Percentiles rank a stretch among this genome's conserved stretches.
These are phyloP conservation scores for Aegilops speltoides DNA, from an alignment of 176 grass and related monocot species.

Conservation along the genomic window DNA sequence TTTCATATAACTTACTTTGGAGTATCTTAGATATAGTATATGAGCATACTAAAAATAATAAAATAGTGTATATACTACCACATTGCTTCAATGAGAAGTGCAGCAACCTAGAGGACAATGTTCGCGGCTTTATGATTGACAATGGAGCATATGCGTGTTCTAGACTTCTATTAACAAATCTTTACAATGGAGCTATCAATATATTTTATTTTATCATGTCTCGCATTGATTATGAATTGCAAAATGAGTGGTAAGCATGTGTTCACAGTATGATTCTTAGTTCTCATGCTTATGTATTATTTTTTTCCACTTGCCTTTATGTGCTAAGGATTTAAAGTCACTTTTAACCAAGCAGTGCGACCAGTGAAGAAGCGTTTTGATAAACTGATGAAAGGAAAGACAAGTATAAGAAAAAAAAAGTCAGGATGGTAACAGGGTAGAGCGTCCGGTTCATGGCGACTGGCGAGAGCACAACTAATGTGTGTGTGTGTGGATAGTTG, in stretches of 20 bases:
- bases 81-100: constrained; percentile 28
- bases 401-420: constrained; percentile 37
- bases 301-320: constrained; percentile 25
- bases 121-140: constrained; percentile 72
- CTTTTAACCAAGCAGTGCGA: too few species aligned
- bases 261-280: not conserved
- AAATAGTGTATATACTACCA: too few species aligned
- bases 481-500: constrained; percentile 36
- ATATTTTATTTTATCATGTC: not conserved
- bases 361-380: too few species aligned
- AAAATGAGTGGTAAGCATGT: not conserved
- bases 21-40: too few species aligned
- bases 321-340: constrained; percentile 91
- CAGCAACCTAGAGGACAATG: constrained; percentile 78
- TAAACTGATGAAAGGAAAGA: too few species aligned
- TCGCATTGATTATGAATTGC: not conserved
- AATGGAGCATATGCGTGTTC: constrained; percentile 83
- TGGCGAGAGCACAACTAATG: constrained; percentile 62
- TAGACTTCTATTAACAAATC: constrained; percentile 26
- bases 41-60: too few species aligned
- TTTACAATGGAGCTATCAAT: not conserved
- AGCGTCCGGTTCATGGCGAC: constrained; percentile 55
- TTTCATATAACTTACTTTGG: too few species aligned
- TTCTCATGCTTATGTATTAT: not conserved
- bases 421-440: constrained; percentile 77